Evolutionary conservation across 2,329 filamentous ascomycete species (phyloP).

Genomic region (Botrytis byssoidea): DNA sequence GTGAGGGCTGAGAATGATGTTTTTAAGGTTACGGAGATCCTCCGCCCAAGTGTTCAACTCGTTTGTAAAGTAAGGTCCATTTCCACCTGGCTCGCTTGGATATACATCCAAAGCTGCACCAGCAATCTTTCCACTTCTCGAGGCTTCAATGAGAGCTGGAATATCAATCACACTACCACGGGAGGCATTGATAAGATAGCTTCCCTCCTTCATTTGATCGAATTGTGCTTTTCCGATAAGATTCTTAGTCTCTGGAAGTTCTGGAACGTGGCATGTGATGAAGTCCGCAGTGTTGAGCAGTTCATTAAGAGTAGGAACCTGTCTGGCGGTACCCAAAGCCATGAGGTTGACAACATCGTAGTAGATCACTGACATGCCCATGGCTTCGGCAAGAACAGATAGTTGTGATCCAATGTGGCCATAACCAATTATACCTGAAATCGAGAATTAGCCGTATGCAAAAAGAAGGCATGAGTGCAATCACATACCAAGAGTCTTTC

Average conservation of each 20-base stretch:
- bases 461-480: background rate
- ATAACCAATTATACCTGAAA: slow-evolving; percentile 82
- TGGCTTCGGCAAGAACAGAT: slow-evolving; percentile 90
- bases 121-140: slow-evolving; percentile 81
- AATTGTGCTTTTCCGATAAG: slow-evolving; percentile 83
- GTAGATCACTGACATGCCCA: slow-evolving; percentile 98
- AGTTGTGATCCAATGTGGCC: slow-evolving; percentile 96
- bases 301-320: slow-evolving; percentile 73
- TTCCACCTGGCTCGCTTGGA: slow-evolving; percentile 87
- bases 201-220: slow-evolving; percentile 84
- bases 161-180: slow-evolving; percentile 94
- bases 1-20: slow-evolving; percentile 93
- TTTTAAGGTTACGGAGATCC: slow-evolving; percentile 80
- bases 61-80: slow-evolving; percentile 91
- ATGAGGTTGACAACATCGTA: slow-evolving; percentile 94
- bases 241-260: slow-evolving; percentile 86
- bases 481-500: slow-evolving; percentile 80
- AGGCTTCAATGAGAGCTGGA: slow-evolving; percentile 82
- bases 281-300: slow-evolving; percentile 84
- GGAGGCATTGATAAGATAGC: slow-evolving; percentile 95
- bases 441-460: background rate
- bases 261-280: slow-evolving; percentile 90
- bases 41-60: slow-evolving; percentile 80
- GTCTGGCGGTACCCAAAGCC: slow-evolving; percentile 83
- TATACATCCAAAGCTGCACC: slow-evolving; percentile 97